These are phyloP conservation scores for Pichia sp. DNA, from an alignment of 1,139 yeast genomes.

Conservation along the genomic window DNA sequence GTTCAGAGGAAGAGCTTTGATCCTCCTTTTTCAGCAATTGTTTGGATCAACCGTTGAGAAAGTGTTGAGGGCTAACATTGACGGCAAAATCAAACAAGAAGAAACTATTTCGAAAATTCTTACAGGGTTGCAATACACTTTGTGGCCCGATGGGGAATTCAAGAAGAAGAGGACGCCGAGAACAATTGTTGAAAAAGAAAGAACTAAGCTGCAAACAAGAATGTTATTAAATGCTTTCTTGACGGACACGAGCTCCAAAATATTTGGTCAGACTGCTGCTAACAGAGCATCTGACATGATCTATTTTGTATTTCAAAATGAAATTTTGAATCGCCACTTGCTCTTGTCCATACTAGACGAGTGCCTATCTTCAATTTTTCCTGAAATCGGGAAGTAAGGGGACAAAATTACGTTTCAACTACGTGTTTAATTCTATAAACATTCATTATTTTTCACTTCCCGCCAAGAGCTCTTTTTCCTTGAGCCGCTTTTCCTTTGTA, in stretches of 20 bases:
- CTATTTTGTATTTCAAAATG: slow-evolving; percentile 72
- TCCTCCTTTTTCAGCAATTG: slow-evolving; percentile 77
- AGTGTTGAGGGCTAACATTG: slow-evolving; percentile 52
- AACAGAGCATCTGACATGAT: slow-evolving; percentile 56
- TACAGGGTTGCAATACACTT: slow-evolving; percentile 38
- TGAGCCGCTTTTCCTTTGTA: neutral
- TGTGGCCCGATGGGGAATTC: slow-evolving; percentile 67
- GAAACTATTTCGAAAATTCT: slow-evolving; percentile 48
- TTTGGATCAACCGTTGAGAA: slow-evolving; percentile 87
- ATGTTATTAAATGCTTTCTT: slow-evolving; percentile 54
- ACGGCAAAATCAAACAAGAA: slow-evolving; percentile 41
- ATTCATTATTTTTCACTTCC: neutral
- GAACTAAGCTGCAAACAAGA: slow-evolving; percentile 57
- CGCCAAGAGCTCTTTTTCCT: neutral
- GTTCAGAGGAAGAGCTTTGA: slow-evolving; percentile 80
- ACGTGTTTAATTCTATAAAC: neutral
- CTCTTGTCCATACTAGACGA: slow-evolving; percentile 55
- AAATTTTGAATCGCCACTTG: slow-evolving; percentile 62
- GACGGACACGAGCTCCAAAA: slow-evolving; percentile 63
- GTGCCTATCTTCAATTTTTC: slow-evolving; percentile 42
- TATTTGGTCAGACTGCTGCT: slow-evolving; percentile 69
- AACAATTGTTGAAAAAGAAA: slow-evolving; percentile 48
- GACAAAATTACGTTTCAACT: no score
- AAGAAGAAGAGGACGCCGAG: slow-evolving; percentile 41
- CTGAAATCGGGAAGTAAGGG: slow-evolving; percentile 30